Percentiles rank a stretch among this genome's conserved stretches.
Conservation (phyloP, 345 rosid genomes). For the Lepidium africanum region DNA sequence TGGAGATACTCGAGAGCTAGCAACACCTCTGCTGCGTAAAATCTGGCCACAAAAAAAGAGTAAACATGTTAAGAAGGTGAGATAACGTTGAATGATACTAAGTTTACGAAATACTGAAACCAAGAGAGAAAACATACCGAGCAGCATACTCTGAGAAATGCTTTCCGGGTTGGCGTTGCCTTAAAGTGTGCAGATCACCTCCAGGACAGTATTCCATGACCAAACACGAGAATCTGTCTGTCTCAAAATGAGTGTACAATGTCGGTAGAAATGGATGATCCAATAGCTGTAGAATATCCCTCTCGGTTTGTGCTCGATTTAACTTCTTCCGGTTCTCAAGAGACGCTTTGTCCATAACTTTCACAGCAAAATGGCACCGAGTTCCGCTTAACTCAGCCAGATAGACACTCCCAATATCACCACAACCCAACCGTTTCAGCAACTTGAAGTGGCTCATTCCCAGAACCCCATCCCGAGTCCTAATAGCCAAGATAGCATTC, state of each 20-base stretch:
- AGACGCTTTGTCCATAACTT: slow-evolving; percentile 98
- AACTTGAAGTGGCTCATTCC: slow-evolving; percentile 96
- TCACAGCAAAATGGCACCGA: slow-evolving; percentile 87
- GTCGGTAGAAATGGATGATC: slow-evolving; percentile 99
- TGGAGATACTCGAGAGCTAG: slow-evolving; percentile 97
- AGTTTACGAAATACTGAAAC: neutral
- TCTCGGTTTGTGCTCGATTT: slow-evolving; percentile 92
- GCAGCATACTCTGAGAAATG: slow-evolving; percentile 98
- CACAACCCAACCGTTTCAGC: slow-evolving; percentile 91
- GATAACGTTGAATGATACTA: neutral
- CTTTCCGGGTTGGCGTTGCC: slow-evolving; percentile 96
- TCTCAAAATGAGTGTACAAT: slow-evolving; percentile 89
- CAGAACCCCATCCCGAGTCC: slow-evolving; percentile 77
- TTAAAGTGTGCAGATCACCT: slow-evolving; percentile 88
- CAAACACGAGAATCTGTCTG: slow-evolving; percentile 91
- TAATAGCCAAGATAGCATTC: slow-evolving; percentile 84
- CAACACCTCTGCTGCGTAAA: slow-evolving; percentile 93
- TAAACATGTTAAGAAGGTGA: neutral
- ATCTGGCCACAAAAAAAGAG: slow-evolving; percentile 34
- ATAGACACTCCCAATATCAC: slow-evolving; percentile 97
- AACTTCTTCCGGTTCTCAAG: slow-evolving; percentile 92
- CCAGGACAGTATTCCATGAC: slow-evolving; percentile 99
- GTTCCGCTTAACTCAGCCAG: slow-evolving; percentile 91
- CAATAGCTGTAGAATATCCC: slow-evolving; percentile 89
- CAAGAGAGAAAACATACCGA: slow-evolving; percentile 43